phyloP scores from a whole-genome alignment of 2,329 filamentous ascomycete species.

The Emmonsia crescens region DNA sequence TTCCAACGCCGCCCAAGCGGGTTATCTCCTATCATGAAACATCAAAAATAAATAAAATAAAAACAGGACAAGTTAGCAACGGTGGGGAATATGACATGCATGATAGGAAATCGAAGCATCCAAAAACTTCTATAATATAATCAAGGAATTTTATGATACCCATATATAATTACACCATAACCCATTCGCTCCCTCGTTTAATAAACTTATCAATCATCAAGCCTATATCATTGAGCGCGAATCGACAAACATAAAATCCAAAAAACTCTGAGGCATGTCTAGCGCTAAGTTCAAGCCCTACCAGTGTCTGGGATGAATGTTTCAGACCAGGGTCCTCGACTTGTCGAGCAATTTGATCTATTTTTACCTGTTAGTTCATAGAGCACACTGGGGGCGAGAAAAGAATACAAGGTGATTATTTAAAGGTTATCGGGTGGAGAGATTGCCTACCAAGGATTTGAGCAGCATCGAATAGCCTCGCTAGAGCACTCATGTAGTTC shows the following conservation, averaged over 20 bases:
- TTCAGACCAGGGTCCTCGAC: conserved; percentile 89
- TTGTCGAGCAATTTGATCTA: conserved; percentile 91
- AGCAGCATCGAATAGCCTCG: conserved; percentile 81
- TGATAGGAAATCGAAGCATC: neutral
- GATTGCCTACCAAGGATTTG: conserved; percentile 71
- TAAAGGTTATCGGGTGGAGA: conserved; percentile 14
- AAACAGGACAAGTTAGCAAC: neutral
- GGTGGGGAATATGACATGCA: neutral
- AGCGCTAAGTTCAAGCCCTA: conserved; percentile 86
- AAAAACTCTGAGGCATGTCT: conserved; percentile 96
- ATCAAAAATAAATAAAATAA: neutral
- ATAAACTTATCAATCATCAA: conserved; percentile 91
- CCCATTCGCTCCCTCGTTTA: conserved; percentile 94
- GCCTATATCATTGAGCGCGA: conserved; percentile 76
- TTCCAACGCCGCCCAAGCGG: neutral
- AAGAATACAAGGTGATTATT: neutral
- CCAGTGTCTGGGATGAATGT: conserved; percentile 85
- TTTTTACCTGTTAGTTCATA: neutral
- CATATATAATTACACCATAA: conserved; percentile 41
- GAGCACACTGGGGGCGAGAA: neutral
- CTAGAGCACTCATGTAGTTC: conserved; percentile 83
- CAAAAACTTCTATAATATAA: neutral
- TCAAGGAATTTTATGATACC: neutral
- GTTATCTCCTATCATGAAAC: neutral
- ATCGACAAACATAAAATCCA: conserved; percentile 90